Percentiles rank a stretch among this genome's conserved stretches.
phyloP scores from a whole-genome alignment of 805 yeast genomes.

The Schwanniomyces yamadae region DNA sequence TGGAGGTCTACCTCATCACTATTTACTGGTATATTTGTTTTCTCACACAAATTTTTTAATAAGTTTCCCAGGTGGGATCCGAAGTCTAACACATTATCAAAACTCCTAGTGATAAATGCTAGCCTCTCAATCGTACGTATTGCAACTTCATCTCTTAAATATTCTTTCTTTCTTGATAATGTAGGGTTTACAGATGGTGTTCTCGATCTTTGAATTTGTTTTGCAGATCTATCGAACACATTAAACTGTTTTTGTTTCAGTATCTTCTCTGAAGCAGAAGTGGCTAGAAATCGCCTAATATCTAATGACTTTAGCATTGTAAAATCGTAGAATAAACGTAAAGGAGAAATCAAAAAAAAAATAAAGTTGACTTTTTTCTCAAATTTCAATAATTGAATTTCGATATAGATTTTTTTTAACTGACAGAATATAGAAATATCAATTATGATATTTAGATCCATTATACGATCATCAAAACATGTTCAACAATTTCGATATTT shows the following conservation, averaged over 20 bases:
- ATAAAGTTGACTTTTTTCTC: no score
- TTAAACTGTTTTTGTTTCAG: constrained; percentile 22
- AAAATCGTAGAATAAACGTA: neutral
- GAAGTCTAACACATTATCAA: constrained; percentile 61
- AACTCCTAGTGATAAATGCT: constrained; percentile 66
- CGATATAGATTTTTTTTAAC: no score
- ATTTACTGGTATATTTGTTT: constrained; percentile 19
- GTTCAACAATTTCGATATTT: no score
- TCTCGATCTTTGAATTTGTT: constrained; percentile 56
- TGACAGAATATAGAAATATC: no score
- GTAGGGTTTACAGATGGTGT: constrained; percentile 47
- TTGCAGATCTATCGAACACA: constrained; percentile 61
- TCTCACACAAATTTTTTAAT: constrained; percentile 38
- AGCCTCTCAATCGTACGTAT: constrained; percentile 69
- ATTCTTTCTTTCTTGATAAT: constrained; percentile 59
- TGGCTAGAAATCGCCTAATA: constrained; percentile 21
- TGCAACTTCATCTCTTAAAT: constrained; percentile 73
- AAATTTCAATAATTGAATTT: no score
- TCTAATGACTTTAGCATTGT: constrained; percentile 6
- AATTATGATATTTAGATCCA: no score
- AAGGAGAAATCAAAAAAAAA: neutral
- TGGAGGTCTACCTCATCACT: constrained; percentile 38
- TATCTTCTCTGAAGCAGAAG: constrained; percentile 21
- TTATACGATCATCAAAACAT: no score
- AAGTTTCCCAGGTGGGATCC: constrained; percentile 75